Base-by-base conservation (phyloP, 805 yeast genomes). In the Suhomyces xylopsoci region DNA sequence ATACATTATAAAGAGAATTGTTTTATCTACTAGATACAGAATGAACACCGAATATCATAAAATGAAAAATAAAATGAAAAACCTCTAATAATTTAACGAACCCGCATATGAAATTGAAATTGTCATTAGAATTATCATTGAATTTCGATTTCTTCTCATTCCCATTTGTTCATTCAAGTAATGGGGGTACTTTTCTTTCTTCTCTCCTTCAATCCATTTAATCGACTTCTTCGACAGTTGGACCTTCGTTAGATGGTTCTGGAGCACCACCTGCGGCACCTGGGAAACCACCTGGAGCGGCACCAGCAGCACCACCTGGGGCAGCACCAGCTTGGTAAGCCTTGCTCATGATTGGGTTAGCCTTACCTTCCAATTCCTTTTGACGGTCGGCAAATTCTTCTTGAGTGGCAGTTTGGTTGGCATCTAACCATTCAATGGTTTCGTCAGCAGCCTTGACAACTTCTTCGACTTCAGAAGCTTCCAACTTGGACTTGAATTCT, bases 331-430 rank as follows among this genome's bases (percentile, higher is more conserved):
- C 91, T 76, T 89, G 94, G 86, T 93, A 93, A 83, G 94, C 90
- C 83, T 92, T 90, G 74, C 90, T 83, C 90, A 92, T 87, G 78
- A 92, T 90, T 75, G 97, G 97, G 83, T 92, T 92, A 63, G 97
- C 96, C 76, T 87, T 81, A 64, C 83, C 87, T 82, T 93, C 97
- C 68, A 92, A 85, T 79, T 91, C 97, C 86, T 92, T 92, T 81
- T 91, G 96, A 81, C 83, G 87, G 78, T 88, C 96, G 69, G 84
- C 81, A 75, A 78, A 92, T 82, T 92, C 98, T 71, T 93, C 97
- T 55, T 89, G 83, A 51, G 96, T 74, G 63, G 96, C 97, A 60
- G 97, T 83, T 78, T 87, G 93, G 81, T 90, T 90, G 64, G 83
- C 82, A 76, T 92, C 98, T 76, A 93, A 85, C 97, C 97, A 93